phyloP scores from a whole-genome alignment of 2,329 filamentous ascomycete species.

The Aureobasidium leucospermi region DNA sequence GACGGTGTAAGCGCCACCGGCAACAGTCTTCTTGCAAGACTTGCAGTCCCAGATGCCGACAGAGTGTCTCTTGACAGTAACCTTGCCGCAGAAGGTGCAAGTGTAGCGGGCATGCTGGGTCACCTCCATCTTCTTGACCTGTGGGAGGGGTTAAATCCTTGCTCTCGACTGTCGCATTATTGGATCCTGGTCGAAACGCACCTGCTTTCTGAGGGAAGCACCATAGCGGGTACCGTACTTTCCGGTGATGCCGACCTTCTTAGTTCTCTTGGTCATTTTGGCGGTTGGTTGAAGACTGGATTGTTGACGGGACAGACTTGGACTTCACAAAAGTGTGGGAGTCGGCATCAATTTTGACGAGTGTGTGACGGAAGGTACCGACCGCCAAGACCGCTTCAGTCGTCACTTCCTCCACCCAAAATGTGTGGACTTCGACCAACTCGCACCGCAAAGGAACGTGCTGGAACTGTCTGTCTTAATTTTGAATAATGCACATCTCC shows the following conservation, averaged over 20 bases:
- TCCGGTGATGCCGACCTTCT: constrained; percentile 85
- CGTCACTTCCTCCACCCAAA: background rate
- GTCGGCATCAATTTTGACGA: background rate
- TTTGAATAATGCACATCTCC: background rate
- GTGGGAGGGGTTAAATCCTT: constrained; percentile 11
- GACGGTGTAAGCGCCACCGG: constrained; percentile 89
- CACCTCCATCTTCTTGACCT: constrained; percentile 99
- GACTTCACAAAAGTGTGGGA: background rate
- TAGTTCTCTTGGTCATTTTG: constrained; percentile 73
- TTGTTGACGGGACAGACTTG: background rate
- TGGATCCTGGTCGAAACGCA: constrained; percentile 7
- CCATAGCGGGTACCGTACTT: constrained; percentile 88
- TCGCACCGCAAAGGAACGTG: background rate
- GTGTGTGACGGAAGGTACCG: background rate
- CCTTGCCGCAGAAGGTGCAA: constrained; percentile 99
- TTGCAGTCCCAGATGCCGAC: constrained; percentile 97
- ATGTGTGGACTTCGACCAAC: background rate
- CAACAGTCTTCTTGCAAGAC: constrained; percentile 88
- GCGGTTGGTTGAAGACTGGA: constrained; percentile 15
- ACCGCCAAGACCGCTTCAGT: background rate
- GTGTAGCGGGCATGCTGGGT: constrained; percentile 95
- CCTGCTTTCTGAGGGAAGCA: constrained; percentile 72
- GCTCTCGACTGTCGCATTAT: constrained; percentile 5
- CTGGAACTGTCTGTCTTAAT: background rate
- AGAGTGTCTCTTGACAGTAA: constrained; percentile 64